Evolutionary conservation across 148 eudicot genomes (phyloP).

Genomic region (Arbutus unedo): DNA sequence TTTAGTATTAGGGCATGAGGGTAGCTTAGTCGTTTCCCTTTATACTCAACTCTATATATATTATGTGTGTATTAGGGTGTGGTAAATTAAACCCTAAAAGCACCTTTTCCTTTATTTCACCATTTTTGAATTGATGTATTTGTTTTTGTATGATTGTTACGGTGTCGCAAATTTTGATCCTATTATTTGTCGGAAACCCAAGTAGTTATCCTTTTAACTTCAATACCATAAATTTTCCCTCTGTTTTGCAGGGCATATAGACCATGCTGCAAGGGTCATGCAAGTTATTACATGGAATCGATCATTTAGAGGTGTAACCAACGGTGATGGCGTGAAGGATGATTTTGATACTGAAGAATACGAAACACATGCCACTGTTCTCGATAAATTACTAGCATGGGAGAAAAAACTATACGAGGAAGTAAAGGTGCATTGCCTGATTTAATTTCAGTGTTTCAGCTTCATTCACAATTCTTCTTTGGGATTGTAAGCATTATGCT

Average conservation of each 20-base stretch:
- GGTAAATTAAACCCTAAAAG: no score
- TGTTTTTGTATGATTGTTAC: not conserved
- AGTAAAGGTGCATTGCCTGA: conserved; percentile 66
- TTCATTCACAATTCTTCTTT: not conserved
- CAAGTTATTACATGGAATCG: conserved; percentile 94
- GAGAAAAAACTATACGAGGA: conserved; percentile 98
- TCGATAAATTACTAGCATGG: conserved; percentile 96
- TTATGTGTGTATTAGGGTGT: no score
- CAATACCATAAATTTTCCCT: not conserved
- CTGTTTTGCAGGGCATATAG: conserved; percentile 68
- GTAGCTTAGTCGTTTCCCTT: no score
- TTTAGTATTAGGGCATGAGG: no score
- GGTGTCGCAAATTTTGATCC: not conserved
- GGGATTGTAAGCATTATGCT: not conserved
- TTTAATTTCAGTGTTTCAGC: conserved; percentile 2
- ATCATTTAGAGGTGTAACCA: conserved; percentile 50
- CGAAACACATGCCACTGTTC: conserved; percentile 92
- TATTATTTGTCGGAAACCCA: not conserved
- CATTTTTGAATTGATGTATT: not conserved
- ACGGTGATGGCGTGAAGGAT: conserved; percentile 53
- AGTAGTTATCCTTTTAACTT: not conserved
- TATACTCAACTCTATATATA: no score
- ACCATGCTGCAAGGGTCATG: conserved; percentile 98
- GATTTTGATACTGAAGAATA: conserved; percentile 60
- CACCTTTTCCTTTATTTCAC: no score